A percentile compares a stretch with the other conserved stretches of the same genome.
Evolutionary conservation across 139 green algal genomes (phyloP).

Genomic region (Coelastrella sp.): DNA sequence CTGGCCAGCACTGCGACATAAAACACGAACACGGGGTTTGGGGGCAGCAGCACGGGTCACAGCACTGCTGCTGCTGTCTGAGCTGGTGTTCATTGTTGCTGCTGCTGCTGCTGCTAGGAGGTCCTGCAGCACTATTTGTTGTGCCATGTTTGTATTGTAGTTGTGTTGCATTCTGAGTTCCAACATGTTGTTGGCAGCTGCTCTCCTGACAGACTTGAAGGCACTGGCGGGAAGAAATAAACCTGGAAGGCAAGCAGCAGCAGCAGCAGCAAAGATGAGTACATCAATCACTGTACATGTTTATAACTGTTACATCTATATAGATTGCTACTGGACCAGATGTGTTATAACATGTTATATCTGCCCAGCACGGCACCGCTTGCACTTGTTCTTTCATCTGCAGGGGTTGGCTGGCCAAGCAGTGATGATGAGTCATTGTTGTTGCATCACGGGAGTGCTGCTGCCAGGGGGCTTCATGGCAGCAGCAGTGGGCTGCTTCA

Average conservation of each 20-base stretch:
- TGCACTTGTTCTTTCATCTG: conserved; percentile 20
- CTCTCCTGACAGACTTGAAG: conserved; percentile 75
- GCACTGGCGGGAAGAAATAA: conserved; percentile 74
- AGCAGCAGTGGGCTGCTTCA: conserved; percentile 8
- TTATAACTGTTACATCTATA: neutral
- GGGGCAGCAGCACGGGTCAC: neutral
- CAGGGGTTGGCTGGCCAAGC: conserved; percentile 40
- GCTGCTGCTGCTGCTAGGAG: conserved; percentile 53
- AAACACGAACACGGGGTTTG: conserved; percentile 59
- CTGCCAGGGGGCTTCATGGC: conserved; percentile 7
- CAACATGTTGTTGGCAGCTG: conserved; percentile 69
- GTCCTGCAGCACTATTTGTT: conserved; percentile 52
- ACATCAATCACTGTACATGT: too few species aligned
- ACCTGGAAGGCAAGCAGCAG: conserved; percentile 40
- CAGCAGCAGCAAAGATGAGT: neutral
- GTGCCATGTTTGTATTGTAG: conserved; percentile 47
- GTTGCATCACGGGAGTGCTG: conserved; percentile 34
- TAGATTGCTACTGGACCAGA: neutral
- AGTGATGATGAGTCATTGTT: neutral
- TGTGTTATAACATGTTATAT: neutral
- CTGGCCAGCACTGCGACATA: conserved; percentile 82
- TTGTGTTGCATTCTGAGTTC: conserved; percentile 9
- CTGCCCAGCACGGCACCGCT: conserved; percentile 37
- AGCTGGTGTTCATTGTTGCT: neutral
- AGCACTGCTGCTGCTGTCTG: conserved; percentile 38